Percentiles rank a stretch among this genome's conserved stretches.
phyloP scores from a whole-genome alignment of 768 basidiomycete genomes.

The Mycena vitilis region DNA sequence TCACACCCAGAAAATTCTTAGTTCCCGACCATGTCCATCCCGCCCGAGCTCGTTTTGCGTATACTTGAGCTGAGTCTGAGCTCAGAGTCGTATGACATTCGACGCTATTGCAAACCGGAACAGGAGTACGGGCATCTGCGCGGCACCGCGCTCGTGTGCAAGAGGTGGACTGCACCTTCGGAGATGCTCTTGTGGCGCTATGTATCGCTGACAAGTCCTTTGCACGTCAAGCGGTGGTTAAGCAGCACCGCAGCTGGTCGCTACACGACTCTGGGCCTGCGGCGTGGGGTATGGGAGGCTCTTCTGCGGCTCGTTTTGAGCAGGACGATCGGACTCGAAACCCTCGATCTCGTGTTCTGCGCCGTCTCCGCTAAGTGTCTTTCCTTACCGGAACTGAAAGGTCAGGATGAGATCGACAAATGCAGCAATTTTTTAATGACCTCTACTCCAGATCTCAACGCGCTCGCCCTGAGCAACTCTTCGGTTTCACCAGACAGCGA shows the following conservation, averaged over 20 bases:
- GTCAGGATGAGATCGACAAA: not conserved
- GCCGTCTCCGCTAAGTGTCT: not conserved
- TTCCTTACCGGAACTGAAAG: constrained; percentile 2
- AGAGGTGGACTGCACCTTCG: not conserved
- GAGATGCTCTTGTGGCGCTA: constrained; percentile 9
- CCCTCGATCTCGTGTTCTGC: not conserved
- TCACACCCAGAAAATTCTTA: no score
- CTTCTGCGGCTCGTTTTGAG: not conserved
- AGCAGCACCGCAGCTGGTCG: constrained; percentile 2
- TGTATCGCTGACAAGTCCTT: not conserved
- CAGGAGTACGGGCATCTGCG: not conserved
- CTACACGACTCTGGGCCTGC: constrained; percentile 5
- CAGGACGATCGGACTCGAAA: not conserved
- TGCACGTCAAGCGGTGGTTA: not conserved
- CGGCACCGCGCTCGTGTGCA: not conserved
- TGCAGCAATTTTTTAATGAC: not conserved
- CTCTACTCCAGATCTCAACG: constrained; percentile 4
- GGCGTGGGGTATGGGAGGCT: not conserved
- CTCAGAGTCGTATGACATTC: not conserved
- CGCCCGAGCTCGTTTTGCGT: not conserved
- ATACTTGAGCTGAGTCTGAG: constrained; percentile 8
- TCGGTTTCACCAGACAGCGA: not conserved
- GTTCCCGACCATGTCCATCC: not conserved
- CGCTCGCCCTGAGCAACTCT: not conserved
- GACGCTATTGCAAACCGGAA: constrained; percentile 3